phyloP scores from a whole-genome alignment of 768 basidiomycete genomes.

The Leccinum subtestaceum region DNA sequence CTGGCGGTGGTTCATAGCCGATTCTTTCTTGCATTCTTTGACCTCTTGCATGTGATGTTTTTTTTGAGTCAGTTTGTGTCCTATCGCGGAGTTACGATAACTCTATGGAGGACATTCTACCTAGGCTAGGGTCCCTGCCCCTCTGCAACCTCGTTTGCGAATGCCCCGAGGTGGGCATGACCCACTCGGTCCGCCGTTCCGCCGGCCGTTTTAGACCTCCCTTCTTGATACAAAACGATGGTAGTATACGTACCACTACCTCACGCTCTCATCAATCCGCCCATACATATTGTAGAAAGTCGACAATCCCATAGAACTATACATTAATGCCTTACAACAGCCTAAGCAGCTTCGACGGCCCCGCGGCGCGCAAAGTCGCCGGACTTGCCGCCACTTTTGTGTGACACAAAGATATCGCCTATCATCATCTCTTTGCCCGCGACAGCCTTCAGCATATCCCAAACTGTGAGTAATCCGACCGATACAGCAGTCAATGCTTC shows the following conservation, averaged over 20 bases:
- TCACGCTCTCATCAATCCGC: neutral
- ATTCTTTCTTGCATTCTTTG: neutral
- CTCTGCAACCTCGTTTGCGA: no score
- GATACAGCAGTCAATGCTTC: constrained; percentile 87
- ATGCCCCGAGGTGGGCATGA: no score
- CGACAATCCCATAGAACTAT: neutral
- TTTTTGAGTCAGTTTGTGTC: no score
- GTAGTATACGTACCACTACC: neutral
- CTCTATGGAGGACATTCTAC: no score
- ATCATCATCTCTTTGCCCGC: constrained; percentile 88
- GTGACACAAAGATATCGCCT: constrained; percentile 57
- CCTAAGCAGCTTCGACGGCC: neutral
- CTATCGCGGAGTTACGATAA: no score
- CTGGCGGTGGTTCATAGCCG: neutral
- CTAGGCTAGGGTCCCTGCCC: no score
- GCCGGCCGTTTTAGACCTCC: no score
- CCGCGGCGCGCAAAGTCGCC: constrained; percentile 54
- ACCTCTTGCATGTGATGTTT: neutral
- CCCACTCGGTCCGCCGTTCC: no score
- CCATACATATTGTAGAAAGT: neutral
- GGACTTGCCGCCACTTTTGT: constrained; percentile 73
- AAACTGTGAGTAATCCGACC: constrained; percentile 75
- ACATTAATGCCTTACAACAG: neutral
- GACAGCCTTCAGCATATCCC: constrained; percentile 92
- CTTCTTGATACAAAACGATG: no score